Percentiles rank a stretch among this genome's conserved stretches.
These are phyloP conservation scores for Colletotrichum orbiculare DNA, from an alignment of 2,329 filamentous ascomycete species.

Conservation along the genomic window DNA sequence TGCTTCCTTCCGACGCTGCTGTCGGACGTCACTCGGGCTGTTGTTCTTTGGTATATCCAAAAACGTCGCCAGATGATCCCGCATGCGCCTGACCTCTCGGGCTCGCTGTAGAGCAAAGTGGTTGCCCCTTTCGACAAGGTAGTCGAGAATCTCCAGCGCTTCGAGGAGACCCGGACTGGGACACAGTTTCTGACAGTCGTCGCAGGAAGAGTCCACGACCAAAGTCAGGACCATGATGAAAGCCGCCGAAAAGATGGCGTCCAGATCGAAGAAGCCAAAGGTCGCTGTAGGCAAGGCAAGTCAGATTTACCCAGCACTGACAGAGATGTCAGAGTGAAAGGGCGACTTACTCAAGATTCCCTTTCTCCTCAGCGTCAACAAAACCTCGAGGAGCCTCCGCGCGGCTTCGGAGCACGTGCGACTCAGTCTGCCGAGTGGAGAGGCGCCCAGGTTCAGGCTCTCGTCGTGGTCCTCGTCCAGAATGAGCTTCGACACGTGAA, in stretches of 20 bases:
- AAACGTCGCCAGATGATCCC: conserved; percentile 22
- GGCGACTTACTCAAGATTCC: conserved; percentile 42
- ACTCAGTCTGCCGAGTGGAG: conserved; percentile 17
- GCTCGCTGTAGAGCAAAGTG: conserved; percentile 38
- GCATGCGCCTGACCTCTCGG: conserved; percentile 24
- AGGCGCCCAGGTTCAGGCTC: neutral
- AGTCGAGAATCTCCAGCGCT: conserved; percentile 43
- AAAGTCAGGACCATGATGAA: conserved; percentile 35
- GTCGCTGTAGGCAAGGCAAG: conserved; percentile 6
- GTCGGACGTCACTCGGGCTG: too few species aligned
- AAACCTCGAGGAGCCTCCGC: conserved; percentile 18
- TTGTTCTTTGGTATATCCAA: conserved; percentile 13
- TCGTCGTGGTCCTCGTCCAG: conserved; percentile 18
- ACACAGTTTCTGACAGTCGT: conserved; percentile 41
- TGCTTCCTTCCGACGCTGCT: too few species aligned
- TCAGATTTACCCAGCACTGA: neutral
- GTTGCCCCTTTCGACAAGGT: conserved; percentile 43
- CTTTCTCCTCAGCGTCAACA: conserved; percentile 41
- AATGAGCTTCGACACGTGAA: conserved; percentile 31
- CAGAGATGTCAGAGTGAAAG: fast-evolving
- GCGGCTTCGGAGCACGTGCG: conserved; percentile 34
- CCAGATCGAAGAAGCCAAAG: conserved; percentile 34
- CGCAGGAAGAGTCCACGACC: conserved; percentile 40
- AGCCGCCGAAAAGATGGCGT: conserved; percentile 35
- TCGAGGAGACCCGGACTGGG: conserved; percentile 42